phyloP scores from a whole-genome alignment of 345 rosid genomes.

The Rhodamnia argentea region DNA sequence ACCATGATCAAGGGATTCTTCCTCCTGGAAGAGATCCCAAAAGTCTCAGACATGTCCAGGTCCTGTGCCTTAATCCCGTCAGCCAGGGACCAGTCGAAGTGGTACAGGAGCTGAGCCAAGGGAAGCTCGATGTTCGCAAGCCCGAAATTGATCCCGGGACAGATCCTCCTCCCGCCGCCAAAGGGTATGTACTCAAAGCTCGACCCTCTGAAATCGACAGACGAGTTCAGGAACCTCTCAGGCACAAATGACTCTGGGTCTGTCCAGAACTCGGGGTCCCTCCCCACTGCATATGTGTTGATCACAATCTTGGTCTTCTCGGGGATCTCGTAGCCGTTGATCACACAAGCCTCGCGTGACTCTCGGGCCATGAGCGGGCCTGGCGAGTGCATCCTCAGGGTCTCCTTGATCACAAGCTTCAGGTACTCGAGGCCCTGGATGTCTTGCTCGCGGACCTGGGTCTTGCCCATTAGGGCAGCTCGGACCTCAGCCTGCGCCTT shows the following conservation, averaged over 20 bases:
- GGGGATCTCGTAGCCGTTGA: slow-evolving; percentile 5
- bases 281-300: slow-evolving; percentile 3
- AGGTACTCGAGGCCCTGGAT: slow-evolving; percentile 3
- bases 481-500: slow-evolving; percentile 4
- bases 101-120: slow-evolving; percentile 5
- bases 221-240: background rate
- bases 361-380: slow-evolving; percentile 1
- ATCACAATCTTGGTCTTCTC: slow-evolving; percentile 2
- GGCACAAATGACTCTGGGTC: slow-evolving; percentile 4
- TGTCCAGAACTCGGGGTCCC: slow-evolving; percentile 5
- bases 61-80: background rate
- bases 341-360: background rate
- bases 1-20: background rate
- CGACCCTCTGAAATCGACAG: background rate
- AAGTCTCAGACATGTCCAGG: slow-evolving; percentile 6
- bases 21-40: background rate
- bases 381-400: slow-evolving; percentile 2
- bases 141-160: slow-evolving; percentile 3
- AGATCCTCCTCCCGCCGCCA: slow-evolving; percentile 10
- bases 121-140: background rate
- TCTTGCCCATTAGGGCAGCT: background rate
- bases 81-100: slow-evolving; percentile 8
- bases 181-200: slow-evolving; percentile 7
- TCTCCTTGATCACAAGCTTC: slow-evolving; percentile 3
- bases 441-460: background rate